Evolutionary conservation across 352 stramenopile species (phyloP).

Genomic region (Pythium chondricola): DNA sequence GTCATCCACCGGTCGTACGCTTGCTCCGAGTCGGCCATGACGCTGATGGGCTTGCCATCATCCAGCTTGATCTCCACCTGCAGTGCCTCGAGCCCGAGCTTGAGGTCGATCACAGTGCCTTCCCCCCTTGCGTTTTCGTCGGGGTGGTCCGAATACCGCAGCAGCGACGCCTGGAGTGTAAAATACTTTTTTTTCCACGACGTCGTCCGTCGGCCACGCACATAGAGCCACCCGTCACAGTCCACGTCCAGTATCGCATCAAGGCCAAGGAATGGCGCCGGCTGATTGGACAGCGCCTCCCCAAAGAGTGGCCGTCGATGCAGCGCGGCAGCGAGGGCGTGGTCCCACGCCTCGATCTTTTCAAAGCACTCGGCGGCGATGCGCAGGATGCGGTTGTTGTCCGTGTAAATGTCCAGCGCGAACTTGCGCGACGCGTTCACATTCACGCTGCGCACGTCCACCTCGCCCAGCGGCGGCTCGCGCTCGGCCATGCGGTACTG

Average conservation of each 20-base stretch:
- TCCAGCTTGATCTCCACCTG: constrained; percentile 65
- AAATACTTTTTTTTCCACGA: constrained; percentile 75
- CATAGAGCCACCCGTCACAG: constrained; percentile 76
- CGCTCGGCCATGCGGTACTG: constrained; percentile 54
- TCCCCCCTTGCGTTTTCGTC: constrained; percentile 52
- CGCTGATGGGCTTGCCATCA: constrained; percentile 49
- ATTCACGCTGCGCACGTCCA: constrained; percentile 64
- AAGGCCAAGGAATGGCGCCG: constrained; percentile 56
- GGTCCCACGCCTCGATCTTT: constrained; percentile 74
- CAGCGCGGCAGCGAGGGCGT: constrained; percentile 37
- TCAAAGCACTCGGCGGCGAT: constrained; percentile 59
- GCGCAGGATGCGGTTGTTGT: constrained; percentile 75
- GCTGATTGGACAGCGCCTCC: constrained; percentile 47
- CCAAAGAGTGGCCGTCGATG: constrained; percentile 58
- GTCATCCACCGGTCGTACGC: constrained; percentile 58
- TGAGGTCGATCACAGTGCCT: constrained; percentile 54
- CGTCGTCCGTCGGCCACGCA: constrained; percentile 47
- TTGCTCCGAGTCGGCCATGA: constrained; percentile 49
- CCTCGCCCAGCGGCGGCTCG: constrained; percentile 59
- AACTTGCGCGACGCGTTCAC: constrained; percentile 58
- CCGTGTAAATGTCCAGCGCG: constrained; percentile 70
- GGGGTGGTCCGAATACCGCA: constrained; percentile 63
- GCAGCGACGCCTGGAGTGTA: constrained; percentile 44
- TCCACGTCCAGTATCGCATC: constrained; percentile 39
- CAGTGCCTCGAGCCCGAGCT: constrained; percentile 34